Conservation (phyloP, 257 asterid genomes). For the Solanum pinnatisectum region DNA sequence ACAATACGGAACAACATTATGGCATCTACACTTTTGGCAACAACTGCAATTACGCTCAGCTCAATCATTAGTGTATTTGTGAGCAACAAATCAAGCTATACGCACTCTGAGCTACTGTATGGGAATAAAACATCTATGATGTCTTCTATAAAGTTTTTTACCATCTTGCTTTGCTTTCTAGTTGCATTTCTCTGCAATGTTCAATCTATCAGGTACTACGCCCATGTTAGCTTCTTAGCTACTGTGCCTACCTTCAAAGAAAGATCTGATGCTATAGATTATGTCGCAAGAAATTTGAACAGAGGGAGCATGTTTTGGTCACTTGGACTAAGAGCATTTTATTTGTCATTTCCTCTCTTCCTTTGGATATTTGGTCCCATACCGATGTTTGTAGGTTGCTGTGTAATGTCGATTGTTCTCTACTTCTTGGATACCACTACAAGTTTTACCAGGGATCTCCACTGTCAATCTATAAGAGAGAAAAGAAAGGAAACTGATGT, state of each 20-base stretch:
- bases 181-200: constrained; percentile 70
- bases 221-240: constrained; percentile 70
- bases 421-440: constrained; percentile 75
- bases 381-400: constrained; percentile 65
- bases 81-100: constrained; percentile 44
- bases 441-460: constrained; percentile 44
- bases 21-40: constrained; percentile 90
- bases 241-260: constrained; percentile 47
- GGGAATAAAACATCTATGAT: constrained; percentile 30
- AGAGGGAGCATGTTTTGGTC: constrained; percentile 80
- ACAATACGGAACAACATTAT: constrained; percentile 86
- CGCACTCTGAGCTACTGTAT: constrained; percentile 23
- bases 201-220: constrained; percentile 69
- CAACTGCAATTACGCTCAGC: constrained; percentile 76
- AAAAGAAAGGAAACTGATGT: constrained; percentile 14
- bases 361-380: constrained; percentile 76
- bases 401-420: constrained; percentile 35
- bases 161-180: constrained; percentile 69
- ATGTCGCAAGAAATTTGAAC: constrained; percentile 52
- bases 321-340: constrained; percentile 64
- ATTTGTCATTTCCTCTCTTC: constrained; percentile 74
- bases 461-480: constrained; percentile 24
- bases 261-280: constrained; percentile 45
- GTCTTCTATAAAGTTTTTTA: constrained; percentile 52
- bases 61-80: constrained; percentile 78